Conservation (phyloP, 106 monocot genomes). For the Dendrobium catenatum region DNA sequence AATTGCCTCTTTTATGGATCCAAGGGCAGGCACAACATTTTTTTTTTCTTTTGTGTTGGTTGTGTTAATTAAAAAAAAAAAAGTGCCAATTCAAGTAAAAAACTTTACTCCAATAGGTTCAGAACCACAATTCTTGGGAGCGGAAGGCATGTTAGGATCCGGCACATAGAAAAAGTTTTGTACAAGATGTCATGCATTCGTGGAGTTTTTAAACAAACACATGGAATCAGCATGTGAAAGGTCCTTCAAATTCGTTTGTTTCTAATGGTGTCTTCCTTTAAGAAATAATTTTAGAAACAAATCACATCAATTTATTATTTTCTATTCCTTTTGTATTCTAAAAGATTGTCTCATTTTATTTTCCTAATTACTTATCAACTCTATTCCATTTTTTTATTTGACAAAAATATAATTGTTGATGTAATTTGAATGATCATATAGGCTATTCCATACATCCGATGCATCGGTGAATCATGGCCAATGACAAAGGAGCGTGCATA, state of each 20-base stretch:
- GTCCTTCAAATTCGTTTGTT: background rate
- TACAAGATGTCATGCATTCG: background rate
- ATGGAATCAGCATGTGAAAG: background rate
- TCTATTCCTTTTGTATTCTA: background rate
- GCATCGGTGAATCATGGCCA: conserved; percentile 92
- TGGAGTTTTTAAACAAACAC: background rate
- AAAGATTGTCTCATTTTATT: background rate
- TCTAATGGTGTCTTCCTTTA: background rate
- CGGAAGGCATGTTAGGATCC: background rate
- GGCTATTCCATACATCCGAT: conserved; percentile 90
- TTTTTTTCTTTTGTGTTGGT: background rate
- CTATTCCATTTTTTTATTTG: background rate
- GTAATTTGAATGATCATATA: conserved; percentile 5
- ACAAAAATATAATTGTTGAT: background rate
- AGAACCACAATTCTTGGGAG: background rate
- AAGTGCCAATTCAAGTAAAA: background rate
- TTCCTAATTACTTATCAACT: background rate
- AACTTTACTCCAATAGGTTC: background rate
- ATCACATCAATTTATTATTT: background rate
- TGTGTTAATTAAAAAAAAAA: background rate
- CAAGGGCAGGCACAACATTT: background rate
- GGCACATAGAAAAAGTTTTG: background rate
- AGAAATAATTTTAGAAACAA: background rate
- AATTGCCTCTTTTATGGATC: no score
- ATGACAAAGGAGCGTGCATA: conserved; percentile 90